Percentiles rank a stretch among this genome's conserved stretches.
Evolutionary conservation across 1,284 basidiomycete genomes (phyloP).

Genomic region (Stereum hirsutum): DNA sequence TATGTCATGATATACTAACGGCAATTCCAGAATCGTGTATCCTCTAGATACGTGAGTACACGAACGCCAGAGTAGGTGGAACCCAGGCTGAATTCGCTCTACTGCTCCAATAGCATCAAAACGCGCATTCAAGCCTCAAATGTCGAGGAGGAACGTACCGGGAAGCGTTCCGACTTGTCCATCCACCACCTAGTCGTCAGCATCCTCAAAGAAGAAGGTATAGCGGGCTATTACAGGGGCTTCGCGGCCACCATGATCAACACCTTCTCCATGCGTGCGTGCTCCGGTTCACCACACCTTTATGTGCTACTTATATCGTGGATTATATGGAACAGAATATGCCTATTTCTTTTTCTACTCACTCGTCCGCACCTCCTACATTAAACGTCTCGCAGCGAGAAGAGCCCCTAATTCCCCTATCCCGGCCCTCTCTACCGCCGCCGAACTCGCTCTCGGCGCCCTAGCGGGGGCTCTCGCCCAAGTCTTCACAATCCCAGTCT

Average conservation of each 20-base stretch:
- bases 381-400: constrained; percentile 53
- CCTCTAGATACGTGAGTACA: constrained; percentile 83
- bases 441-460: constrained; percentile 86
- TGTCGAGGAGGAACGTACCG: constrained; percentile 33
- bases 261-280: constrained; percentile 92
- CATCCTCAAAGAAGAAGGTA: constrained; percentile 74
- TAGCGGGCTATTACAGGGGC: constrained; percentile 83
- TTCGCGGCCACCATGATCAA: constrained; percentile 98
- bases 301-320: constrained; percentile 3
- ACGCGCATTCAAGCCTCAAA: constrained; percentile 84
- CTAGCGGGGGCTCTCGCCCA: constrained; percentile 92
- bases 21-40: constrained; percentile 72
- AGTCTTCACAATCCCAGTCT: constrained; percentile 97
- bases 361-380: constrained; percentile 77
- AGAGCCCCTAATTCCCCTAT: constrained; percentile 48
- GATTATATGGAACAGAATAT: constrained; percentile 62
- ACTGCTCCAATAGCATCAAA: constrained; percentile 62
- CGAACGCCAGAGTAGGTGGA: background rate
- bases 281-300: background rate
- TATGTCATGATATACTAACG: background rate
- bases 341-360: constrained; percentile 99
- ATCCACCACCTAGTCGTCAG: constrained; percentile 59
- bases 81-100: constrained; percentile 4
- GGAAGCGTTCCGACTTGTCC: constrained; percentile 45
- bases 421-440: constrained; percentile 63